These are phyloP conservation scores for Suillus paluster DNA, from an alignment of 768 basidiomycete genomes.

Conservation along the genomic window DNA sequence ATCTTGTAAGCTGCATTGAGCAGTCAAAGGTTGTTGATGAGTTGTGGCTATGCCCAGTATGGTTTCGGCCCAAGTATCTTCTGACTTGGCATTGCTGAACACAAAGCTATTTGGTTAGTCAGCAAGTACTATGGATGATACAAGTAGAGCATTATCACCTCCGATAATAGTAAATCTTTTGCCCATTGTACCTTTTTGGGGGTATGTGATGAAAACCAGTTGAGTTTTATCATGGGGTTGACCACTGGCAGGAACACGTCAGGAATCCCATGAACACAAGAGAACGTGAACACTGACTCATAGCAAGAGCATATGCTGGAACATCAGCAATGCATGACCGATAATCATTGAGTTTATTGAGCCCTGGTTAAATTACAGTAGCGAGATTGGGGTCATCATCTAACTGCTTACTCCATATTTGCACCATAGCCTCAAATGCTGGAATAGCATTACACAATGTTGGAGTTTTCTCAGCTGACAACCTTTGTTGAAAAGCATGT, in stretches of 20 bases:
- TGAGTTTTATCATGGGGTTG: constrained; percentile 13
- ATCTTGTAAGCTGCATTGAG: neutral
- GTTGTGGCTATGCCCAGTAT: neutral
- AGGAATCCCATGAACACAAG: constrained; percentile 7
- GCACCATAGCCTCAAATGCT: constrained; percentile 24
- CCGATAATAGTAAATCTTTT: neutral
- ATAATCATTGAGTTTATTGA: constrained; percentile 35
- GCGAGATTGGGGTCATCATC: constrained; percentile 10
- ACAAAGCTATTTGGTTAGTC: neutral
- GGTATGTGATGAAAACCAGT: neutral
- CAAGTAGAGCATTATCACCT: neutral
- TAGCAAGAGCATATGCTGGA: neutral
- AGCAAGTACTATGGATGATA: neutral
- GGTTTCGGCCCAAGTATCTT: neutral
- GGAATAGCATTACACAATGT: constrained; percentile 33
- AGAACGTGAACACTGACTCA: neutral
- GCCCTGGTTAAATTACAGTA: constrained; percentile 30
- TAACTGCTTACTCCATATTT: constrained; percentile 24
- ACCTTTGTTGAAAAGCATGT: constrained; percentile 36
- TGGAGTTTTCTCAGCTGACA: constrained; percentile 36
- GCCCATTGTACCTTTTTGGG: neutral
- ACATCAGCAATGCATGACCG: constrained; percentile 11
- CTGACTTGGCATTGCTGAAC: neutral
- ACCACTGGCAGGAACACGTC: constrained; percentile 9
- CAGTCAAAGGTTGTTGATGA: neutral